Evolutionary conservation across 192 early-diverging fungal genomes (phyloP), one percentile per base, ranked within the genome.

Genomic region (Coemansia sp.): DNA sequence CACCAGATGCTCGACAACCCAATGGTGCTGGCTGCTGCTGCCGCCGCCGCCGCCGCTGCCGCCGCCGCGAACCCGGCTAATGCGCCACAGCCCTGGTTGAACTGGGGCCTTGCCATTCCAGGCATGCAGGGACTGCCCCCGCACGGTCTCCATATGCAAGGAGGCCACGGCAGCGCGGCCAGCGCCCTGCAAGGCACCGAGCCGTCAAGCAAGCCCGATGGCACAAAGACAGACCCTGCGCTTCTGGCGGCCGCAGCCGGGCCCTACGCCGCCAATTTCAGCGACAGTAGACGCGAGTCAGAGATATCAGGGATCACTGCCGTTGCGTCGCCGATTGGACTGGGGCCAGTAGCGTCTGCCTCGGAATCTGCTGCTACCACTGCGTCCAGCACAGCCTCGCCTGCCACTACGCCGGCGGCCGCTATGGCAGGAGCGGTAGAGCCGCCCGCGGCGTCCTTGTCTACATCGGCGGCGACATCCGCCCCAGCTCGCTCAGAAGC

Each of bases 251-350:
- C 52, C 2, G 31, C 38, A 26, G 65, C 54, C 3, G 23, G 30
- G n/a, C 18, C 42, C 51, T 39, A 62, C 47, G 61, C 67, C 51
- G 38, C 63, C 47, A 66, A 74, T 58, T 62, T 74, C 18, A 44
- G 27, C 51, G 64, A 62, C 31, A 74, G 70, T 58, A 61, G 70
- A 29, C 70, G 70, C 54, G 63, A 74, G 58, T 74, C 70, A 5
- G 70, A 62, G 44, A 51, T 60, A 31, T 74, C 70, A 14, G 70
- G 45, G 5, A 51, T 74, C 44, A 74, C 70, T 57, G 64, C 70
- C 27, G 70, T 74, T 4, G 63, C 70, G 14, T 62, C 70, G 10
- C 64, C 64, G 11, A 33, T 48, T 16, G 64, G 58, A n/a, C 52
- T 47, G 19, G 52, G 50, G 7, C 37, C 48, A 21, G 30, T 18